These are phyloP conservation scores for Phaeosphaeria sp. DNA, from an alignment of 2,329 filamentous ascomycete genomes.

Conservation along the genomic window DNA sequence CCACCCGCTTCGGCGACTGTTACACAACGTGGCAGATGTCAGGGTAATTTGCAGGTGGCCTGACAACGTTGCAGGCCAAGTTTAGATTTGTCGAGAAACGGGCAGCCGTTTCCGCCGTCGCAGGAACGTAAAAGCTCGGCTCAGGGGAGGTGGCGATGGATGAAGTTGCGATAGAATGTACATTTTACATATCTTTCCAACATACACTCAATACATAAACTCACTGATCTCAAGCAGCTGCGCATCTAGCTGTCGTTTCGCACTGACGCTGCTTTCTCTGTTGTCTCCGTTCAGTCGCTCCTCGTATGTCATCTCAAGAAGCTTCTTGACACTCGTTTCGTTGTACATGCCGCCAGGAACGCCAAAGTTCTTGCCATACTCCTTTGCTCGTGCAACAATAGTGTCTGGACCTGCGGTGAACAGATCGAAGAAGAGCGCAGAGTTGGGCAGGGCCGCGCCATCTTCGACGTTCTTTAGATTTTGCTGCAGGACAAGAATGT, in stretches of 20 bases:
- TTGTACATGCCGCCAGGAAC: slow-evolving; percentile 40
- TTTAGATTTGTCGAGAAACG: too few relatives aligned
- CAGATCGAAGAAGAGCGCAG: slow-evolving; percentile 72
- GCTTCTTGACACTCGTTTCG: slow-evolving; percentile 48
- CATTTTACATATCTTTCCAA: neutral
- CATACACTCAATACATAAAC: slow-evolving; percentile 61
- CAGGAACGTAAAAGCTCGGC: neutral
- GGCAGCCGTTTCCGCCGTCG: too few relatives aligned
- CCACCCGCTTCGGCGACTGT: neutral
- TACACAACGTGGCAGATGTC: neutral
- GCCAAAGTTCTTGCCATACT: slow-evolving; percentile 39
- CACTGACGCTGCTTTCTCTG: slow-evolving; percentile 69
- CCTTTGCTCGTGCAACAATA: slow-evolving; percentile 68
- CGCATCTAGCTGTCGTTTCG: slow-evolving; percentile 73
- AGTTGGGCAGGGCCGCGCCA: slow-evolving; percentile 68
- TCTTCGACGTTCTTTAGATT: slow-evolving; percentile 93
- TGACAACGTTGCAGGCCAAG: neutral
- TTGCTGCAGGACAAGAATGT: slow-evolving; percentile 93
- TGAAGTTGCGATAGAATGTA: neutral
- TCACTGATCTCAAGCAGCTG: slow-evolving; percentile 74
- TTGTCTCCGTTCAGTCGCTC: slow-evolving; percentile 68
- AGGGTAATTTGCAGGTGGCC: neutral
- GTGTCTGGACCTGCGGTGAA: slow-evolving; percentile 71
- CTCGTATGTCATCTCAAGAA: slow-evolving; percentile 51
- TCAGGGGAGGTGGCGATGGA: neutral